Base-by-base conservation (phyloP, 768 basidiomycete species). In the Scleroderma bovista region DNA sequence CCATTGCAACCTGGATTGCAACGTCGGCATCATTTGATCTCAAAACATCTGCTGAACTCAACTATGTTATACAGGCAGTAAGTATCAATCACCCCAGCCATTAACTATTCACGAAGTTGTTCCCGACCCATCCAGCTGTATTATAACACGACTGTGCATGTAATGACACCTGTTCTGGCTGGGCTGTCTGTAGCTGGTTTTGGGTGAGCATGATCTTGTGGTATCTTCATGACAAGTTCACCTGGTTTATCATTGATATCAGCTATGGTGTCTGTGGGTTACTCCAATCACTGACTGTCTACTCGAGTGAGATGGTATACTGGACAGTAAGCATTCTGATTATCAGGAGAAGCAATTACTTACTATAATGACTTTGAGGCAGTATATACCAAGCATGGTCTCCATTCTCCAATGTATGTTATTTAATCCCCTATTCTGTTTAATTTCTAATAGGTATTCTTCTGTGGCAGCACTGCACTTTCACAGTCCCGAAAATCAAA, bases 121-220 rank as follows among this genome's bases (percentile, higher is more conserved):
- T 7, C 16, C 40, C 20, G 34, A 6, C 13, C 16, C 11, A 46
- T 9, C 26, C 9, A 81, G 79, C 72, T 84, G 2, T 84, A 77
- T 60, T 85, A 83, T 58, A 68, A 78, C 51, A 78, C 78, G 3
- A 65, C 79, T 32, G 77, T 83, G 3, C 68, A 71, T 39, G 75
- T 78, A 1, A 69, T 75, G 0, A 80, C 80, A 3, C 80, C 81
- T 7, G 67, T 83, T 24, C 72, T 84, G 6, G 78, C 79, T 0
- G 83, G 79, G 0, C 82, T 83, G 63, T 83, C 80, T 3, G 80
- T 80, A 0, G 78, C 78, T 3, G 79, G 78, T 59, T 83, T 84
- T 62, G 80, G 79, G 75, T 81, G 53, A 47, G 72, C 53, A 20
- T 2, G 26, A 29, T 33, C 46, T 8, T 3, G 3, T 29, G 22